Conservation (phyloP, 495 filamentous ascomycete species). For the Talaromyces wortmannii region DNA sequence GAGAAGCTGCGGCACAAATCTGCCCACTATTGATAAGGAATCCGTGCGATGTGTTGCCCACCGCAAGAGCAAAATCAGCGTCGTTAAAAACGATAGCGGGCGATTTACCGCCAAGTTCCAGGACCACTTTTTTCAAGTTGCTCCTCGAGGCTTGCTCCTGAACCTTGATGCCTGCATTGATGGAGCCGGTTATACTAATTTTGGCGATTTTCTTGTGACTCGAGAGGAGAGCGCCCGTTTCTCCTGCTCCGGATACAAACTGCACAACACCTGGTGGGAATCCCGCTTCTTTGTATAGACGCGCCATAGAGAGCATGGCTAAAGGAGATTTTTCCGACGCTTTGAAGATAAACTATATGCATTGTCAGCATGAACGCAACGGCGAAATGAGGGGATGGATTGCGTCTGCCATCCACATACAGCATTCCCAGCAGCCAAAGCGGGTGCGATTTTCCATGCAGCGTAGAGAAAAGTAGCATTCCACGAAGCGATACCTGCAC, state of each 20-base stretch:
- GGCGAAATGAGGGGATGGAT: neutral
- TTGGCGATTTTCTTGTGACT: no score
- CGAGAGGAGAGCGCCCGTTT: constrained; percentile 43
- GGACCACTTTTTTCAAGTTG: constrained; percentile 87
- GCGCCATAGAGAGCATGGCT: constrained; percentile 77
- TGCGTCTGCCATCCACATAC: constrained; percentile 9
- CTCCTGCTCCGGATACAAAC: constrained; percentile 74
- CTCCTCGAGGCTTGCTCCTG: constrained; percentile 45
- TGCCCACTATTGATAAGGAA: constrained; percentile 74
- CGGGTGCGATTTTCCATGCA: constrained; percentile 46
- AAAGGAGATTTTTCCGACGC: constrained; percentile 88
- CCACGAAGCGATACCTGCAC: constrained; percentile 29
- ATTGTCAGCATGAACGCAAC: neutral
- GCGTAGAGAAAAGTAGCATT: constrained; percentile 21
- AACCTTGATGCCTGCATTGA: no score
- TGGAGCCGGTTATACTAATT: no score
- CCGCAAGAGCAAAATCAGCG: constrained; percentile 78
- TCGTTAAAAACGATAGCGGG: constrained; percentile 85
- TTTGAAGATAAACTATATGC: constrained; percentile 65
- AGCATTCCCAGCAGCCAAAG: constrained; percentile 49
- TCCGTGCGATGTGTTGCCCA: constrained; percentile 70
- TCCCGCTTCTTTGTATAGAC: constrained; percentile 75
- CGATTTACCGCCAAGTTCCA: constrained; percentile 90
- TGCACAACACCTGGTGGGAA: constrained; percentile 86
- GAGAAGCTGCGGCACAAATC: constrained; percentile 83